These are phyloP conservation scores for Elongisporangium anandrum DNA, from an alignment of 352 stramenopile species.

Conservation along the genomic window DNA sequence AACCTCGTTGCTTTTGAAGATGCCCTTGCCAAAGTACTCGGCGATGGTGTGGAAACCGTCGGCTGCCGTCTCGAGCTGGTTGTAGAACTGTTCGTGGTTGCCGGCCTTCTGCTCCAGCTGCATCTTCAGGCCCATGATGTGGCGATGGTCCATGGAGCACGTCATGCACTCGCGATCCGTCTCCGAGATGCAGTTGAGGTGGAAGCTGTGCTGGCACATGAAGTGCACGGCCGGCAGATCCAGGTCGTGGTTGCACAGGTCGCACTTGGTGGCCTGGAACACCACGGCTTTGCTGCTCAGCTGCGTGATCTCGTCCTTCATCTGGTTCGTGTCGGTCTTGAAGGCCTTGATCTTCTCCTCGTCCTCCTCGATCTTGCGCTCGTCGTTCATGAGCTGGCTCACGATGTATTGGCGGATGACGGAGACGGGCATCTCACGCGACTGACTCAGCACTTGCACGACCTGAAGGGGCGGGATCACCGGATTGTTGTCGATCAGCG, in stretches of 20 bases:
- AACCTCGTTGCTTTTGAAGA: slow-evolving; percentile 83
- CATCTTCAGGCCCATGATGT: slow-evolving; percentile 83
- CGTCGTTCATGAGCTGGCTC: slow-evolving; percentile 72
- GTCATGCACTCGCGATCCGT: slow-evolving; percentile 87
- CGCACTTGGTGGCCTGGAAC: slow-evolving; percentile 89
- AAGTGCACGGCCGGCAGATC: slow-evolving; percentile 91
- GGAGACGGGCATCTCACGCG: slow-evolving; percentile 70
- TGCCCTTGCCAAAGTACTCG: slow-evolving; percentile 91
- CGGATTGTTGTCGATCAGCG: slow-evolving; percentile 73
- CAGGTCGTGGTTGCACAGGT: slow-evolving; percentile 86
- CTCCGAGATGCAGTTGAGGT: slow-evolving; percentile 89
- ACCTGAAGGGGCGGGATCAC: slow-evolving; percentile 83
- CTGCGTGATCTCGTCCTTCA: slow-evolving; percentile 86
- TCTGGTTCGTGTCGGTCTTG: slow-evolving; percentile 85
- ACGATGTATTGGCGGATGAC: slow-evolving; percentile 86
- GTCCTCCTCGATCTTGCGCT: slow-evolving; percentile 82
- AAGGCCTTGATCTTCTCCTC: slow-evolving; percentile 86
- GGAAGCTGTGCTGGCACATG: slow-evolving; percentile 89
- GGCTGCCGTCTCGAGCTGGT: slow-evolving; percentile 84
- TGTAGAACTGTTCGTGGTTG: slow-evolving; percentile 93
- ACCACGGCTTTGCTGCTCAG: slow-evolving; percentile 83
- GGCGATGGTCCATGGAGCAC: slow-evolving; percentile 82
- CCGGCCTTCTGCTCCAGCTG: slow-evolving; percentile 83
- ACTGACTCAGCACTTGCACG: slow-evolving; percentile 82
- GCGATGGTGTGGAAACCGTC: slow-evolving; percentile 89